Percentiles rank a stretch among this genome's conserved stretches.
Evolutionary conservation across 345 rosid genomes (phyloP).

Genomic region (Citrus sinensis): DNA sequence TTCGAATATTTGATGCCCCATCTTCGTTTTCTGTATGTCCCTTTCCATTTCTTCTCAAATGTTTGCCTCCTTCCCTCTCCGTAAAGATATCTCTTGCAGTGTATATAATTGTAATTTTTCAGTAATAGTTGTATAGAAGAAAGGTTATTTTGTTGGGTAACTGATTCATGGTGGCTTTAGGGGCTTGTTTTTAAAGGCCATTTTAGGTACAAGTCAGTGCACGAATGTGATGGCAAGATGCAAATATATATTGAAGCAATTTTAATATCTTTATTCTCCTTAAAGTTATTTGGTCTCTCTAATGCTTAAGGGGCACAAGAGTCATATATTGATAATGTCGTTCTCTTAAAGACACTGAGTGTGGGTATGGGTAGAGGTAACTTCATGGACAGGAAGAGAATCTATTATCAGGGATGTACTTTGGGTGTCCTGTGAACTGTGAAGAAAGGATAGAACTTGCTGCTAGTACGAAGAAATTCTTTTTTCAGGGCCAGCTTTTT

Average conservation of each 20-base stretch:
- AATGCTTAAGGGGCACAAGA: not conserved
- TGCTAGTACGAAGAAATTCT: not conserved
- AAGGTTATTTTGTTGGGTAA: not conserved
- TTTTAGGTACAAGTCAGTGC: not conserved
- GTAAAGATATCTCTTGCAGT: slow-evolving; percentile 7
- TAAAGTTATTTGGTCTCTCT: not conserved
- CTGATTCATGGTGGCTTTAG: not conserved
- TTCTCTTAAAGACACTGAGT: not conserved
- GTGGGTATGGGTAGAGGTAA: not conserved
- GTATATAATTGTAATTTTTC: not conserved
- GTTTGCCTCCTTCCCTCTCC: slow-evolving; percentile 18
- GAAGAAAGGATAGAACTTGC: not conserved
- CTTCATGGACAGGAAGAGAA: not conserved
- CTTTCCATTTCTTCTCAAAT: slow-evolving; percentile 15
- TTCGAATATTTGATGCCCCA: slow-evolving; percentile 89
- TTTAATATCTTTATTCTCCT: not conserved
- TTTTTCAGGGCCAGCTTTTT: not conserved
- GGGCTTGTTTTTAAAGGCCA: not conserved
- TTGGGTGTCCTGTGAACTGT: not conserved
- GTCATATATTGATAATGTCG: not conserved
- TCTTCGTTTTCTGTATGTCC: slow-evolving; percentile 77
- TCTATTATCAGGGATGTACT: not conserved
- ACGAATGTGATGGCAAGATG: not conserved
- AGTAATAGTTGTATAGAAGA: not conserved
- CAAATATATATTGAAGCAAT: slow-evolving; percentile 1